Evolutionary conservation across 2,329 filamentous ascomycete species (phyloP).

Genomic region (Ophiostoma sp.): DNA sequence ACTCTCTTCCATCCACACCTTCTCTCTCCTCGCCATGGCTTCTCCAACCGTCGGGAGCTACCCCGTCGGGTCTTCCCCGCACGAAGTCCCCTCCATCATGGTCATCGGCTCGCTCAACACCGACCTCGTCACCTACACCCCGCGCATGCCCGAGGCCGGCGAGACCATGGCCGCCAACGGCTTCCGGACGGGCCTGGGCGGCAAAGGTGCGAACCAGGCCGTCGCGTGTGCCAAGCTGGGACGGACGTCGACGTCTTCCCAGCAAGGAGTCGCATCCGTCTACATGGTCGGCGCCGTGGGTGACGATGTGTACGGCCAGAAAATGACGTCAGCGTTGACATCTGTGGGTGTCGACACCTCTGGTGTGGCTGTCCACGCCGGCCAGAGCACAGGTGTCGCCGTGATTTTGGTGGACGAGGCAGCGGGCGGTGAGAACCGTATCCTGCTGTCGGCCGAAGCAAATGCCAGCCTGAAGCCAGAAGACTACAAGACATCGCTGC

Average conservation of each 20-base stretch:
- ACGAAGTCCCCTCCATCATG: slow-evolving; percentile 55
- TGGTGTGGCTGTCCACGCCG: slow-evolving; percentile 48
- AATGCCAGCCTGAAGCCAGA: slow-evolving; percentile 54
- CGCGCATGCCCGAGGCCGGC: slow-evolving; percentile 77
- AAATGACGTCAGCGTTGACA: slow-evolving; percentile 58
- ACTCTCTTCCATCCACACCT: not conserved
- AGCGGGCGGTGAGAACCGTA: slow-evolving; percentile 68
- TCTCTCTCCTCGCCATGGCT: not conserved
- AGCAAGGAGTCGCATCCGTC: slow-evolving; percentile 25
- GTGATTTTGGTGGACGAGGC: slow-evolving; percentile 74
- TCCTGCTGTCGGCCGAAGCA: slow-evolving; percentile 69
- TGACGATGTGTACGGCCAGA: slow-evolving; percentile 62
- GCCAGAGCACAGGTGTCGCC: slow-evolving; percentile 65
- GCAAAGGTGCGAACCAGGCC: slow-evolving; percentile 94
- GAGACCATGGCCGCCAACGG: slow-evolving; percentile 81
- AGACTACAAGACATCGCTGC: not conserved
- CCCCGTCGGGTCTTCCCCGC: not conserved
- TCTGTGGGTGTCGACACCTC: slow-evolving; percentile 62
- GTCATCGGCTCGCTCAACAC: slow-evolving; percentile 92
- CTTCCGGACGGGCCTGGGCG: slow-evolving; percentile 79
- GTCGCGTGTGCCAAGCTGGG: slow-evolving; percentile 83
- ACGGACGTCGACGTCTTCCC: slow-evolving; percentile 48
- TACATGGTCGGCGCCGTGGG: slow-evolving; percentile 76
- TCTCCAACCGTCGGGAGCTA: not conserved
- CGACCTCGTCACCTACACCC: slow-evolving; percentile 84